Conservation (phyloP, 495 filamentous ascomycete genomes). For the Massariosphaeria phaeospora region DNA sequence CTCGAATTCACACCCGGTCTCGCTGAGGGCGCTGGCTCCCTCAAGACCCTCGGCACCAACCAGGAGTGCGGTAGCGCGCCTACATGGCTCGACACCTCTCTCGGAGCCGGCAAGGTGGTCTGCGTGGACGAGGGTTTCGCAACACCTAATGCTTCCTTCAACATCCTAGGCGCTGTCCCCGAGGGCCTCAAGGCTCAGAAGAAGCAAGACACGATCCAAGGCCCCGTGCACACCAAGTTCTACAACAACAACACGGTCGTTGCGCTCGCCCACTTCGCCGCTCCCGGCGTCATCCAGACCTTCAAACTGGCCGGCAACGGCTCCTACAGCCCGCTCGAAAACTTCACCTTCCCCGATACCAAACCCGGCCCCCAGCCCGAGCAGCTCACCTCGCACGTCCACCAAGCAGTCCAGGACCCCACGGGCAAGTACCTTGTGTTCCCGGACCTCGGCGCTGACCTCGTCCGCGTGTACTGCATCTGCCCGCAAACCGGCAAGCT, state of each 20-base stretch:
- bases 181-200: constrained; percentile 35
- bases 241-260: constrained; percentile 38
- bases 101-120: constrained; percentile 27
- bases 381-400: constrained; percentile 37
- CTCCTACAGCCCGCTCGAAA: constrained; percentile 29
- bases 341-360: constrained; percentile 35
- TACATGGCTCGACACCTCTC: constrained; percentile 35
- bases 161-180: constrained; percentile 29
- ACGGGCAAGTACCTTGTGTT: constrained; percentile 41
- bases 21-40: constrained; percentile 2
- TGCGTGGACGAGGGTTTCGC: constrained; percentile 39
- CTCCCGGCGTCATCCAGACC: constrained; percentile 17
- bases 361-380: constrained; percentile 30
- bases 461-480: constrained; percentile 35
- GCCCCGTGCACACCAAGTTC: constrained; percentile 36
- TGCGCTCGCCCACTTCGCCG: constrained; percentile 39
- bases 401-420: constrained; percentile 41
- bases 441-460: constrained; percentile 41
- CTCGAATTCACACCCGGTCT: constrained; percentile 14
- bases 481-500: constrained; percentile 29
- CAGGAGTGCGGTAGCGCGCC: constrained; percentile 31
- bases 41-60: constrained; percentile 5
- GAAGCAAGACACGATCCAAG: constrained; percentile 32
- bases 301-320: neutral
- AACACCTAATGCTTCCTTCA: constrained; percentile 37